Evolutionary conservation across 257 asterid species (phyloP), one percentile per base, ranked within the genome.

Genomic region (Avicennia marina): DNA sequence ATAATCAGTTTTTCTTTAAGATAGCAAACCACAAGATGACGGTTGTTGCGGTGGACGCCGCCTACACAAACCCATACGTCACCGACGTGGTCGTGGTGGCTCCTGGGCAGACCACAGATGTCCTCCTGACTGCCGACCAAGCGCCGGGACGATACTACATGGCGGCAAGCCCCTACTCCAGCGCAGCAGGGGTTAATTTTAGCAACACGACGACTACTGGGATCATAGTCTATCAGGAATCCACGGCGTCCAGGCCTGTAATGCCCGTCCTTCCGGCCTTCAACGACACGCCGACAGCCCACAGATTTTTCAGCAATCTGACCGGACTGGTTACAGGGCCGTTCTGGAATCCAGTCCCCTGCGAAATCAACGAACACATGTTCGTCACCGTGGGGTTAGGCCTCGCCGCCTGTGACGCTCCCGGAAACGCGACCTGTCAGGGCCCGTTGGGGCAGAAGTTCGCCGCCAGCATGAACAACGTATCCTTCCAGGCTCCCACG

Each of bases 91-190:
- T 87, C 1, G 76, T 78, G 5, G 27, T 70, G 5, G 82, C 78
- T 1, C 94, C 94, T 8, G 94, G 94, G 0, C 96, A 87, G 22
- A 87, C 94, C 21, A 63, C 77, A 45, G 94, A 84, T 19, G 89
- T 81, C n/a, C 80, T 87, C 50, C 20, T 87, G 24, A 65, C 68
- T 11, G 81, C 94, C 21, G 68, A 82, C 17, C 91, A 80, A 55
- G 36, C 68, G 0, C 79, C 77, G 1, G 78, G 63, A 9, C 61
- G 68, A 10, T 87, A 87, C 75, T 87, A 84, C 79, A 87, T 87
- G 83, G 91, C 91, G 0, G 94, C 94, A 39, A 39, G 20, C 10
- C 52, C 90, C 22, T 87, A 87, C 19, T 12, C 47, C 2, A 82
- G 91, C 36, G 76, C 70, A 1, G 51, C 59, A 0, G 71, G 65